Evolutionary conservation across 2,329 filamentous ascomycete genomes (phyloP), one percentile per base, ranked within the genome.

Genomic region (Aspergillus sp.): DNA sequence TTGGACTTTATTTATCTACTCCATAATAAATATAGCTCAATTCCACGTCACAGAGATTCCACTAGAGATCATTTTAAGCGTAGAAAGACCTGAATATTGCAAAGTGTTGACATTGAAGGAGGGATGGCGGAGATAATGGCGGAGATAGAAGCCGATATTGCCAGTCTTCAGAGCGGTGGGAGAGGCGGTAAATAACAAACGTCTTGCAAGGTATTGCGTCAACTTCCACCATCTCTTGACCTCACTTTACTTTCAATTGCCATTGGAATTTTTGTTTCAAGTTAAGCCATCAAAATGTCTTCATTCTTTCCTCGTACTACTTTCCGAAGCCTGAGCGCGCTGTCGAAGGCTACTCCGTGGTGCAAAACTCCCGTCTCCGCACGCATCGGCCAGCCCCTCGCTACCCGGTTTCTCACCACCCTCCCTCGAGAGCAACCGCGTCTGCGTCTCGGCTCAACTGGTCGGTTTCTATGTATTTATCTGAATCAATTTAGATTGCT

Each of bases 361-460:
- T 57, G 56, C 40, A 62, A 64, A 52, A 61, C 70, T 39, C 55
- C 58, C 31, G 55, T 59, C 56, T 55, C 59, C 23, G 55, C 52
- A 17, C 68, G 65, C 31, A 61, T 64, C 24, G 43, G 63, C 19
- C 68, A 69, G 46, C 70, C 69, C 40, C 58, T 66, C 58, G 54
- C 64, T 55, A 68, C 68, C 56, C 70, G 71, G 17, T 72, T 68
- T 59, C 62, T 70, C 24, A 62, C 66, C 11, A 65, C 64, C 21
- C 56, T 62, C 19, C 53, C 70, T 21, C 68, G 66, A 44, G 70
- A 73, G 52, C 71, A 73, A 62, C 71, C 71, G 44, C 70, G 68
- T 45, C 62, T 73, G 62, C 71, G 71, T 49, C 64, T 73, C 47
- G 70, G 70, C 37, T 70, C 71, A n/a, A 71, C 64, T n/a, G 71